Evolutionary conservation across 2,329 filamentous ascomycete species (phyloP).

Genomic region (Zarea fungicola): DNA sequence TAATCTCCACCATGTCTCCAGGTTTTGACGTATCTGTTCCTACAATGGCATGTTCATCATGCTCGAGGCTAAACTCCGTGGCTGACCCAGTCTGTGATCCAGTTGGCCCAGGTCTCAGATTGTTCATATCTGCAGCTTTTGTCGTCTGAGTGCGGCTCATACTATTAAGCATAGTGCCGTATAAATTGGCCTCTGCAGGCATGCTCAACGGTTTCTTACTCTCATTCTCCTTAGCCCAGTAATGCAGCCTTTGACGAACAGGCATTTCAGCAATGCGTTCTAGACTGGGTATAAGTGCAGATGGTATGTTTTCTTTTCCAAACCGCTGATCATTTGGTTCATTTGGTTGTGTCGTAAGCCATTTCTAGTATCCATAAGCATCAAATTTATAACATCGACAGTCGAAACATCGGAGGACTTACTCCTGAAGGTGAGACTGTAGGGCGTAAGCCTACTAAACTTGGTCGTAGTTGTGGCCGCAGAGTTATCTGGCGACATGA

Average conservation of each 20-base stretch:
- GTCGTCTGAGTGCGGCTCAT: conserved; percentile 20
- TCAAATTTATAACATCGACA: neutral
- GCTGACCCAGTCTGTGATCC: conserved; percentile 3
- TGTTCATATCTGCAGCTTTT: neutral
- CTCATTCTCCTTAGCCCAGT: conserved; percentile 37
- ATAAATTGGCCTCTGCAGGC: conserved; percentile 13
- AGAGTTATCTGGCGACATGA: neutral
- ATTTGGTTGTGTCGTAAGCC: neutral
- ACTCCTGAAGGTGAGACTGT: neutral
- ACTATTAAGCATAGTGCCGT: conserved; percentile 24
- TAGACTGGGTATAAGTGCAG: neutral
- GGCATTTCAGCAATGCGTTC: conserved; percentile 4
- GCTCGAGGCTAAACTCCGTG: conserved; percentile 5
- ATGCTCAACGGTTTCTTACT: conserved; percentile 17
- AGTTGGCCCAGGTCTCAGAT: neutral
- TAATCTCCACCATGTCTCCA: conserved; percentile 26
- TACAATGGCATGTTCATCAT: conserved; percentile 7
- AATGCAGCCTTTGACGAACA: conserved; percentile 37
- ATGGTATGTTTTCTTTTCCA: conserved; percentile 5
- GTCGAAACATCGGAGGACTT: neutral
- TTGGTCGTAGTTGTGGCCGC: neutral
- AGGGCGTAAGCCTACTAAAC: neutral
- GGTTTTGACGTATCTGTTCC: conserved; percentile 5
- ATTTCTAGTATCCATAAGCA: neutral
- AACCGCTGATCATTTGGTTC: neutral